Percentiles rank a stretch among this genome's conserved stretches.
phyloP scores from a whole-genome alignment of 169 alveolate species.

The Plasmodium gallinaceum region DNA sequence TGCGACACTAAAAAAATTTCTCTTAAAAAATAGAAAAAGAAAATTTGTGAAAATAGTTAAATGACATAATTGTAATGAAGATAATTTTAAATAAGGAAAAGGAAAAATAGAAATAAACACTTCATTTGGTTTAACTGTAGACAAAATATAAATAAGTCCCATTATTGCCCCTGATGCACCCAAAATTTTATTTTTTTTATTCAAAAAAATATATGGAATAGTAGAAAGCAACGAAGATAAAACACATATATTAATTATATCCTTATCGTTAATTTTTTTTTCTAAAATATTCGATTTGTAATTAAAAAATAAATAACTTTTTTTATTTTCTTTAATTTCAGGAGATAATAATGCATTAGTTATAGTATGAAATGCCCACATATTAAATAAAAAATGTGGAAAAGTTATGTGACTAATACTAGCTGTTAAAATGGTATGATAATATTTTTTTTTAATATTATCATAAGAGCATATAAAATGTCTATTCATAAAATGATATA shows the following conservation, averaged over 20 bases:
- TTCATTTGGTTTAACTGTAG: slow-evolving; percentile 85
- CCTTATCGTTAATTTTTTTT: slow-evolving; percentile 58
- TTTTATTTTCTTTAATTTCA: slow-evolving; percentile 74
- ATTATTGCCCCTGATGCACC: slow-evolving; percentile 89
- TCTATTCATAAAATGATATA: slow-evolving; percentile 80
- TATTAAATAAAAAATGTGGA: slow-evolving; percentile 76
- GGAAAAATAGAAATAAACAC: slow-evolving; percentile 83
- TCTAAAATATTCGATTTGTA: slow-evolving; percentile 60
- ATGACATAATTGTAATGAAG: slow-evolving; percentile 84
- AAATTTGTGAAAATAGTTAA: slow-evolving; percentile 81
- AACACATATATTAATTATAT: slow-evolving; percentile 42
- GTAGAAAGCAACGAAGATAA: slow-evolving; percentile 66
- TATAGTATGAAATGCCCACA: slow-evolving; percentile 74
- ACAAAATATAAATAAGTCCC: slow-evolving; percentile 82
- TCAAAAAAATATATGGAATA: slow-evolving; percentile 44
- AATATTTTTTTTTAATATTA: slow-evolving; percentile 74
- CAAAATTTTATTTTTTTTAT: slow-evolving; percentile 78
- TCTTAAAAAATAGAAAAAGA: slow-evolving; percentile 78
- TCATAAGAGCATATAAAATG: slow-evolving; percentile 83
- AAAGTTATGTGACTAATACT: slow-evolving; percentile 78
- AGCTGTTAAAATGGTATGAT: slow-evolving; percentile 83
- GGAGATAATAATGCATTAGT: slow-evolving; percentile 64
- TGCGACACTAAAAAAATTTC: slow-evolving; percentile 78
- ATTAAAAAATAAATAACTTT: slow-evolving; percentile 53
- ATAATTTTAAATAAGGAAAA: slow-evolving; percentile 82